These are phyloP conservation scores for Alternaria sp. DNA, from an alignment of 2,329 filamentous ascomycete genomes.

Conservation along the genomic window DNA sequence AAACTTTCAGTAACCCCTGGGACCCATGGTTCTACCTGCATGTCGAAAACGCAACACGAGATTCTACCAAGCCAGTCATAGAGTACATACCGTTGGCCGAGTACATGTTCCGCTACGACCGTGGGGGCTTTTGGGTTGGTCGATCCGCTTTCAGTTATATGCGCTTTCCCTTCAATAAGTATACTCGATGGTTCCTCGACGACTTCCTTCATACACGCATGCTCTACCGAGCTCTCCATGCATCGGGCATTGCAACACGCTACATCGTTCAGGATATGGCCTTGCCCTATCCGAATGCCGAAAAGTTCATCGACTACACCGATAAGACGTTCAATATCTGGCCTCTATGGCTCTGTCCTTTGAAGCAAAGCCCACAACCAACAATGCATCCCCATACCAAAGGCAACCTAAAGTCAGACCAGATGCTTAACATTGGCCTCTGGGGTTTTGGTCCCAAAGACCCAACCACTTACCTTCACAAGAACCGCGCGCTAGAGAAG, in stretches of 20 bases:
- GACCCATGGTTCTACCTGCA: conserved; percentile 64
- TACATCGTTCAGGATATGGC: conserved; percentile 73
- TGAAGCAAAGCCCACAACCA: conserved; percentile 48
- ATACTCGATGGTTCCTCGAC: conserved; percentile 70
- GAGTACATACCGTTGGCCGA: conserved; percentile 70
- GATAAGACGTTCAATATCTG: conserved; percentile 54
- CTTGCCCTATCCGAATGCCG: conserved; percentile 54
- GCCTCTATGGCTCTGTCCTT: conserved; percentile 60
- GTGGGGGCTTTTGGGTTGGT: conserved; percentile 74
- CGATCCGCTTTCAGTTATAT: conserved; percentile 72
- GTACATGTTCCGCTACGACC: conserved; percentile 77
- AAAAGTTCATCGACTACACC: conserved; percentile 56
- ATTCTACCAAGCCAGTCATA: conserved; percentile 44
- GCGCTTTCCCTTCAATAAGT: conserved; percentile 69
- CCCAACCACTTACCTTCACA: conserved; percentile 55
- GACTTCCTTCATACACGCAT: conserved; percentile 70
- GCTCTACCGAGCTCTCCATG: conserved; percentile 72
- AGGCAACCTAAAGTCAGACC: conserved; percentile 35
- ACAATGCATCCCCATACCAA: conserved; percentile 49
- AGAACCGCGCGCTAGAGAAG: conserved; percentile 69
- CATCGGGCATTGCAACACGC: conserved; percentile 66
- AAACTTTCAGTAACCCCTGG: conserved; percentile 54
- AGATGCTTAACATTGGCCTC: conserved; percentile 68
- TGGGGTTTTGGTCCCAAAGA: conserved; percentile 76
- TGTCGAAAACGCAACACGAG: conserved; percentile 51